phyloP scores from a whole-genome alignment of 1,284 basidiomycete genomes.

The Testicularia cyperi region DNA sequence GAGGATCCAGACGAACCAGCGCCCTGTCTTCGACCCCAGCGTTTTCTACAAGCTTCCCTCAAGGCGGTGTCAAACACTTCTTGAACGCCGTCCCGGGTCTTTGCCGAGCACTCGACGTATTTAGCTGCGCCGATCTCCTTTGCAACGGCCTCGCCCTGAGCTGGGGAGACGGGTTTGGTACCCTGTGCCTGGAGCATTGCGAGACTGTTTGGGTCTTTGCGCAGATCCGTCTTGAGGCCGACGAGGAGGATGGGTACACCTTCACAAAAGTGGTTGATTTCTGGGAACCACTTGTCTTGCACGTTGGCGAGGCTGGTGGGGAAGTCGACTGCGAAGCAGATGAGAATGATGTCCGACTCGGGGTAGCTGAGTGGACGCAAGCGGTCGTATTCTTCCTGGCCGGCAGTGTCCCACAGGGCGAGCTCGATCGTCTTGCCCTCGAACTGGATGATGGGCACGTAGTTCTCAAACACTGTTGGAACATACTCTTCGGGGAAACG shows the following conservation, averaged over 20 bases:
- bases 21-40: slow-evolving; percentile 18
- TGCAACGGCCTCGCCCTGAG: slow-evolving; percentile 68
- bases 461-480: slow-evolving; percentile 88
- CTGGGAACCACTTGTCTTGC: slow-evolving; percentile 96
- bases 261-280: slow-evolving; percentile 96
- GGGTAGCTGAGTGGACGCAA: slow-evolving; percentile 72
- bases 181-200: slow-evolving; percentile 93
- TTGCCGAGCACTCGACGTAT: slow-evolving; percentile 93
- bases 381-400: slow-evolving; percentile 74
- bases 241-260: slow-evolving; percentile 88
- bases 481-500: slow-evolving; percentile 96
- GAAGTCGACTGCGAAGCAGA: slow-evolving; percentile 88
- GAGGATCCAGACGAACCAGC: too few relatives aligned
- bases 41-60: slow-evolving; percentile 69
- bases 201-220: slow-evolving; percentile 80
- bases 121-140: slow-evolving; percentile 85
- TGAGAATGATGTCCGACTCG: slow-evolving; percentile 88
- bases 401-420: slow-evolving; percentile 92
- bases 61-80: slow-evolving; percentile 91
- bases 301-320: slow-evolving; percentile 91
- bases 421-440: slow-evolving; percentile 89
- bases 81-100: slow-evolving; percentile 81
- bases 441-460: slow-evolving; percentile 84
- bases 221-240: slow-evolving; percentile 81
- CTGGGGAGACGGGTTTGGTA: slow-evolving; percentile 75